Evolutionary conservation across 768 basidiomycete genomes (phyloP).

Genomic region (Leccinellum rugosiceps): DNA sequence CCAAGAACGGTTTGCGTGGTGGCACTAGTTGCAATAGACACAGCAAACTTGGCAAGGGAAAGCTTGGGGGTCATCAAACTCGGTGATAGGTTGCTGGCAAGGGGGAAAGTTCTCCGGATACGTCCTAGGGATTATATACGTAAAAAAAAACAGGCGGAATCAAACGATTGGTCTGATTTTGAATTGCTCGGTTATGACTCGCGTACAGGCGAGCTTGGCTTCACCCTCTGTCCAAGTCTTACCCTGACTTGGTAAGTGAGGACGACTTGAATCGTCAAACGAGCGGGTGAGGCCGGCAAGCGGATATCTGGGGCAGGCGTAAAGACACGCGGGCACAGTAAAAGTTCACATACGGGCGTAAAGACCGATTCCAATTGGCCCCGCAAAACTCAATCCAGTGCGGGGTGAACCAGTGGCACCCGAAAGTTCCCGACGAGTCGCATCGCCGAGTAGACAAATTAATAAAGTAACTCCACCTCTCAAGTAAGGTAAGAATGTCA

Average conservation of each 20-base stretch:
- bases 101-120: background rate
- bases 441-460: background rate
- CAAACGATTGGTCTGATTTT: background rate
- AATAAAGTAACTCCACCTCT: background rate
- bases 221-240: background rate
- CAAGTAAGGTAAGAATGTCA: background rate
- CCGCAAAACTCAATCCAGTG: too few species aligned
- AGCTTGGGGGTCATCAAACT: slow-evolving; percentile 17
- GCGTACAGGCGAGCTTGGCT: background rate
- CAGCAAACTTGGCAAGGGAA: slow-evolving; percentile 13
- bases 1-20: slow-evolving; percentile 3
- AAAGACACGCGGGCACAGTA: too few species aligned
- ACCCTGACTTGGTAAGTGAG: background rate
- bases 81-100: background rate
- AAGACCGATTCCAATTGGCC: too few species aligned
- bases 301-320: too few species aligned
- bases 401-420: too few species aligned
- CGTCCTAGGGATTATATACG: slow-evolving; percentile 18
- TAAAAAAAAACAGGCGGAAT: background rate
- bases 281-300: background rate
- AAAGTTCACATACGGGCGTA: too few species aligned
- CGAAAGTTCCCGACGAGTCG: too few species aligned
- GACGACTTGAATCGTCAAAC: slow-evolving; percentile 1
- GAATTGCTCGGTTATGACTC: slow-evolving; percentile 2
- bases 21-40: slow-evolving; percentile 9